Evolutionary conservation across 1,139 yeast genomes (phyloP).

Genomic region (Zygosaccharomyces pseudobailii): DNA sequence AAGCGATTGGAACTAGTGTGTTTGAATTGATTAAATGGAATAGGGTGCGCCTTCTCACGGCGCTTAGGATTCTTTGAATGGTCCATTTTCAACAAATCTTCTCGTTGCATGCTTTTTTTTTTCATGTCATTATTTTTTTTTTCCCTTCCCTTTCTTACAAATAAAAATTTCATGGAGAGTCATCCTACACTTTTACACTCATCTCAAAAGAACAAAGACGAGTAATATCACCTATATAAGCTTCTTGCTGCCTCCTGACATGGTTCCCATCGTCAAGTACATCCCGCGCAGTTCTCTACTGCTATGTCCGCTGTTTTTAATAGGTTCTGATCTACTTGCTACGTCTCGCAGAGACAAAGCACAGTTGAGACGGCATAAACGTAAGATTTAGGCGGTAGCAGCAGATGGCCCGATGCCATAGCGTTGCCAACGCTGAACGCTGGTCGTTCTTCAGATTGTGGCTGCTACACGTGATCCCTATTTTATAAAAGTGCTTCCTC

Average conservation of each 20-base stretch:
- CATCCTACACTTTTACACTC: neutral
- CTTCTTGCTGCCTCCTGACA: neutral
- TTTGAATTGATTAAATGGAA: conserved; percentile 1
- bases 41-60: neutral
- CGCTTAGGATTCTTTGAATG: neutral
- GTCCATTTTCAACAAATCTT: neutral
- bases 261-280: conserved; percentile 5
- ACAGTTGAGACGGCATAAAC: neutral
- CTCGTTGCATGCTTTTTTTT: neutral
- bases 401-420: neutral
- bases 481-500: neutral
- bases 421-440: neutral
- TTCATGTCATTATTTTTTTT: neutral
- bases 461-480: neutral
- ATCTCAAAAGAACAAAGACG: neutral
- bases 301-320: conserved; percentile 10
- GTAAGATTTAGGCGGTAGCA: neutral
- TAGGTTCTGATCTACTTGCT: conserved; percentile 9
- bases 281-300: conserved; percentile 8
- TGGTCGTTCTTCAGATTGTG: neutral
- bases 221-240: neutral
- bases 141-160: neutral
- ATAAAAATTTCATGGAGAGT: neutral
- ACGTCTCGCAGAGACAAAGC: conserved; percentile 5
- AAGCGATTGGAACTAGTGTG: conserved; percentile 3